phyloP scores from a whole-genome alignment of 208 protist species.

The Leptomonas pyrrhocoris region DNA sequence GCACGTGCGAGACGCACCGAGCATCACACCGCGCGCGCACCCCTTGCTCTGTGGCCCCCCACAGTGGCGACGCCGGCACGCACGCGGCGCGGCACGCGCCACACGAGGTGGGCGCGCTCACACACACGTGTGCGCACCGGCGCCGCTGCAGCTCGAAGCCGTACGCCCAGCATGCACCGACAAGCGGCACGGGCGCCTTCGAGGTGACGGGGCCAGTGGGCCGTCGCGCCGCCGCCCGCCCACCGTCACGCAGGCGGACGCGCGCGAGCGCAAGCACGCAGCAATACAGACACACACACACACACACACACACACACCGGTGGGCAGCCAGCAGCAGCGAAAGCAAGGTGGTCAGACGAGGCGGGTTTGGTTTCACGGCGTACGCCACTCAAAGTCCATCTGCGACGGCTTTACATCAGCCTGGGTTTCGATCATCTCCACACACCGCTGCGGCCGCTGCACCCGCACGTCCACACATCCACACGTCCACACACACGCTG shows the following conservation, averaged over 20 bases:
- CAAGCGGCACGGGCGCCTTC: slow-evolving; percentile 23
- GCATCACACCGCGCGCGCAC: slow-evolving; percentile 23
- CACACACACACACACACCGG: background rate
- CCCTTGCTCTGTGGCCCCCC: slow-evolving; percentile 30
- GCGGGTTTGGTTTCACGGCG: slow-evolving; percentile 6
- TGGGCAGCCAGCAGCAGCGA: background rate
- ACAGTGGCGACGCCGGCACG: slow-evolving; percentile 4
- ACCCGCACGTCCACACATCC: background rate
- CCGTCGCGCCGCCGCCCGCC: background rate
- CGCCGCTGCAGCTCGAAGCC: slow-evolving; percentile 21
- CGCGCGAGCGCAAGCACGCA: background rate
- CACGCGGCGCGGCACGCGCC: no score
- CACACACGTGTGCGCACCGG: slow-evolving; percentile 5
- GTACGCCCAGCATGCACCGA: slow-evolving; percentile 26
- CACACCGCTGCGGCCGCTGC: background rate
- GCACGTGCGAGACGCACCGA: slow-evolving; percentile 18
- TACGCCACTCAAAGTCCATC: slow-evolving; percentile 6
- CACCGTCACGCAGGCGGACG: background rate
- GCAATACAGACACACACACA: background rate
- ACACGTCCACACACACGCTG: background rate
- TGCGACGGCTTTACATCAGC: slow-evolving; percentile 8
- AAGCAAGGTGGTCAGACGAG: background rate
- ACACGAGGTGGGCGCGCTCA: no score
- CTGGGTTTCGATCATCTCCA: slow-evolving; percentile 11
- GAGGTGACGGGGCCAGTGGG: slow-evolving; percentile 27